A percentile compares a stretch with the other conserved stretches of the same genome.
Evolutionary conservation across 2,329 filamentous ascomycete species (phyloP).

Genomic region (Aureobasidium sp.): DNA sequence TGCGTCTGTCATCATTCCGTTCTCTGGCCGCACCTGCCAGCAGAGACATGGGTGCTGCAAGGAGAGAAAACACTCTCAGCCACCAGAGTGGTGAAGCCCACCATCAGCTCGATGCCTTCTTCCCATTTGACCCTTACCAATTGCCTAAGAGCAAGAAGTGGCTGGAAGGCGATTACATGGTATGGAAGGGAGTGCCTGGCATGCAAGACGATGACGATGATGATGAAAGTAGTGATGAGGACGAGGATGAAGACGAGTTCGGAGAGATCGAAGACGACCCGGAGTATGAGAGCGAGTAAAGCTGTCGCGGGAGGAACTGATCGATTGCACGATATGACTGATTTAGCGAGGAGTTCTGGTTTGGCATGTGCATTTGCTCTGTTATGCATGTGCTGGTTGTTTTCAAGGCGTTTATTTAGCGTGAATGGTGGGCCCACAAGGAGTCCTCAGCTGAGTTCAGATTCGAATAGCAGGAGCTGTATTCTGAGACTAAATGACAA

Average conservation of each 20-base stretch:
- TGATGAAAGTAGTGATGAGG: conserved; percentile 34
- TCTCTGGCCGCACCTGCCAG: conserved; percentile 43
- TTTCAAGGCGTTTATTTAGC: background rate
- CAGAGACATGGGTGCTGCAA: conserved; percentile 30
- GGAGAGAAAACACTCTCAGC: conserved; percentile 46
- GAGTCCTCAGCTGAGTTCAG: background rate
- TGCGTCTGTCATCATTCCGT: conserved; percentile 55
- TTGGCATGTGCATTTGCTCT: background rate
- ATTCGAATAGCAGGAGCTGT: background rate
- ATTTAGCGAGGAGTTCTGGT: conserved; percentile 8
- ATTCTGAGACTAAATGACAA: background rate
- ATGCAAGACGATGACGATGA: conserved; percentile 45
- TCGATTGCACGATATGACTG: background rate
- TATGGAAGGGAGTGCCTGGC: conserved; percentile 66
- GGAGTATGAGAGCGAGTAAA: conserved; percentile 7
- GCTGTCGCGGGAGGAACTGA: background rate
- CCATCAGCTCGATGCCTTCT: conserved; percentile 86
- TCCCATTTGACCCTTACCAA: conserved; percentile 95
- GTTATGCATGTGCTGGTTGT: background rate
- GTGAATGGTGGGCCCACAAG: background rate
- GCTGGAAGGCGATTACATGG: conserved; percentile 76
- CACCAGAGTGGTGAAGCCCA: conserved; percentile 61
- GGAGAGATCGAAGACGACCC: conserved; percentile 34
- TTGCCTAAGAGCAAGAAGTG: conserved; percentile 79
- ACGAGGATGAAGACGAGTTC: conserved; percentile 34